Conservation (phyloP, 2,329 filamentous ascomycete genomes). For the Iodosphaeria phyllophila region DNA sequence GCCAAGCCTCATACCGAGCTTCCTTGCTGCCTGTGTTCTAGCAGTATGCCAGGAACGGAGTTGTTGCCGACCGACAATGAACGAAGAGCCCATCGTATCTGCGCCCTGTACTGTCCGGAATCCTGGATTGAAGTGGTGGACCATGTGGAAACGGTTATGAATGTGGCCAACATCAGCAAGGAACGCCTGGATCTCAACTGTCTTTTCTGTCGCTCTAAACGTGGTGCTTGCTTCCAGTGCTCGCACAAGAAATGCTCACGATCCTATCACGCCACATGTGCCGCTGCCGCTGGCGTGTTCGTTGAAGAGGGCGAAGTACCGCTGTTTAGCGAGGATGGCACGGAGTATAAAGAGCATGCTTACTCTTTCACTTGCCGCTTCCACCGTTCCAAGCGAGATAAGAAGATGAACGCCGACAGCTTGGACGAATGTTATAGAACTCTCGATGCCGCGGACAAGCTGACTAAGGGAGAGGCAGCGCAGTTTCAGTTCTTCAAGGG, state of each 20-base stretch:
- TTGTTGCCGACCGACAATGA: constrained; percentile 80
- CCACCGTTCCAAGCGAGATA: constrained; percentile 74
- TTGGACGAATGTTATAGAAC: constrained; percentile 56
- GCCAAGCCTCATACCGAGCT: constrained; percentile 53
- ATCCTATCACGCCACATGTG: constrained; percentile 90
- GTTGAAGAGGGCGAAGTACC: constrained; percentile 75
- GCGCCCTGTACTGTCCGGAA: constrained; percentile 80
- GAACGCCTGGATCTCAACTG: constrained; percentile 84
- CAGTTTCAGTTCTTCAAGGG: constrained; percentile 72
- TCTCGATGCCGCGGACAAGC: constrained; percentile 43
- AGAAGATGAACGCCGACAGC: constrained; percentile 47
- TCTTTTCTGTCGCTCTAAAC: constrained; percentile 83
- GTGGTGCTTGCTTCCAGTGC: constrained; percentile 93
- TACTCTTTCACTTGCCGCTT: constrained; percentile 92
- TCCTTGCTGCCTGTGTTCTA: constrained; percentile 83
- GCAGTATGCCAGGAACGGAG: constrained; percentile 65
- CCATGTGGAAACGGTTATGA: constrained; percentile 55
- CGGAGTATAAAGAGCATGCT: constrained; percentile 78
- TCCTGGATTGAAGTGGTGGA: constrained; percentile 64
- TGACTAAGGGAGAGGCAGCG: constrained; percentile 59
- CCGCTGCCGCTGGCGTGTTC: constrained; percentile 77
- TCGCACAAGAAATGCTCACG: constrained; percentile 85
- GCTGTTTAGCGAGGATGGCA: constrained; percentile 76
- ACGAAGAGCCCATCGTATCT: constrained; percentile 70
- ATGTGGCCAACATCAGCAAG: constrained; percentile 67